Conservation (phyloP, 306 rosid genomes). For the Cercis canadensis region DNA sequence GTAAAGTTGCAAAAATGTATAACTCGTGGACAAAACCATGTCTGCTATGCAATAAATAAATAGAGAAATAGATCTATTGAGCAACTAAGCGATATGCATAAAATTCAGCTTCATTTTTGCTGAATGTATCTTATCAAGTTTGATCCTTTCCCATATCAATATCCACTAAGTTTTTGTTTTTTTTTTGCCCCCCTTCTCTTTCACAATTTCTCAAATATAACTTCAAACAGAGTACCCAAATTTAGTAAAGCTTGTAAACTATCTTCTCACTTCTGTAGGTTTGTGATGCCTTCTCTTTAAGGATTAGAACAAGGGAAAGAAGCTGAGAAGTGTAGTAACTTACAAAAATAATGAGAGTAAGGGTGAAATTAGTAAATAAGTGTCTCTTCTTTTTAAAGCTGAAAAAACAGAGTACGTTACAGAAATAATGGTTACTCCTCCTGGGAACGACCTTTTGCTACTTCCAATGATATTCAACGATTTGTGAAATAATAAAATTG, state of each 20-base stretch:
- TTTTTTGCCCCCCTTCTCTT: no score
- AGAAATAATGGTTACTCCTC: constrained; percentile 41
- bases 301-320: not conserved
- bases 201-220: no score
- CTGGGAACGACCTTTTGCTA: constrained; percentile 29
- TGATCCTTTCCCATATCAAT: no score
- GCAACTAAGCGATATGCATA: not conserved
- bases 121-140: no score
- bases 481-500: constrained; percentile 38
- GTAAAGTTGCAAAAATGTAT: constrained; percentile 28
- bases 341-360: not conserved
- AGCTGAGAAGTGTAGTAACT: no score
- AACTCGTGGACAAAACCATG: constrained; percentile 28
- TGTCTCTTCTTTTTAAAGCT: constrained; percentile 36
- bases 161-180: no score
- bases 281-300: not conserved
- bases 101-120: no score
- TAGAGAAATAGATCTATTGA: not conserved
- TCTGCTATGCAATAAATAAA: constrained; percentile 24
- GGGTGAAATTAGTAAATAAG: constrained; percentile 24
- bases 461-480: constrained; percentile 50
- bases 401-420: constrained; percentile 38
- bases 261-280: not conserved
- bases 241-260: not conserved
- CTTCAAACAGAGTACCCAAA: not conserved